These are phyloP conservation scores for Tolypocladium pustulatum DNA, from an alignment of 2,329 filamentous ascomycete genomes.

Conservation along the genomic window DNA sequence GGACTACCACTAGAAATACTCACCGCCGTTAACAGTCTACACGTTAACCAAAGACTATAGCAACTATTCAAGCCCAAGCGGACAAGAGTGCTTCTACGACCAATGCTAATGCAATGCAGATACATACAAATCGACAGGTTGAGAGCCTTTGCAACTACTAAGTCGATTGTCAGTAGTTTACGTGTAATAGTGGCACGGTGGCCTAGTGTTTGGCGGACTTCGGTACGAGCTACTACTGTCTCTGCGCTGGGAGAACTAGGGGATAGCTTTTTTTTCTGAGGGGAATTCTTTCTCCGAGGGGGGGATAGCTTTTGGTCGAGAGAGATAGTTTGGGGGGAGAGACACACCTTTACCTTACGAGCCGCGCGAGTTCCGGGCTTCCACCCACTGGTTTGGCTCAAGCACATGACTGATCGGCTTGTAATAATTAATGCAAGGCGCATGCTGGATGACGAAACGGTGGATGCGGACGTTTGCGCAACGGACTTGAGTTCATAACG, in stretches of 20 bases:
- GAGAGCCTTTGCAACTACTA: neutral
- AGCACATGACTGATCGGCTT: no score
- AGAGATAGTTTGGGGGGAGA: neutral
- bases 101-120: neutral
- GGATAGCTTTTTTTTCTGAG: neutral
- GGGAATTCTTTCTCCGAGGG: neutral
- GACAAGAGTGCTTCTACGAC: neutral
- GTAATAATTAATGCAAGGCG: no score
- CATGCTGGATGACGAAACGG: no score
- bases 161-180: neutral
- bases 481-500: no score
- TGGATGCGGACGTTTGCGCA: no score
- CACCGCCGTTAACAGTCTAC: neutral
- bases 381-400: no score
- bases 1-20: neutral
- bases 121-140: neutral
- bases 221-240: neutral
- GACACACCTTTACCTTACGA: no score
- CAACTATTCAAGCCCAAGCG: neutral
- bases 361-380: no score
- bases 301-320: neutral
- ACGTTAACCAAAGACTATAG: neutral
- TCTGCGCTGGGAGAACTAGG: neutral
- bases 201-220: neutral
- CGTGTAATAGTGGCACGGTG: neutral